Evolutionary conservation across 805 yeast genomes (phyloP), one percentile per base, ranked within the genome.

Genomic region (Candida pini): DNA sequence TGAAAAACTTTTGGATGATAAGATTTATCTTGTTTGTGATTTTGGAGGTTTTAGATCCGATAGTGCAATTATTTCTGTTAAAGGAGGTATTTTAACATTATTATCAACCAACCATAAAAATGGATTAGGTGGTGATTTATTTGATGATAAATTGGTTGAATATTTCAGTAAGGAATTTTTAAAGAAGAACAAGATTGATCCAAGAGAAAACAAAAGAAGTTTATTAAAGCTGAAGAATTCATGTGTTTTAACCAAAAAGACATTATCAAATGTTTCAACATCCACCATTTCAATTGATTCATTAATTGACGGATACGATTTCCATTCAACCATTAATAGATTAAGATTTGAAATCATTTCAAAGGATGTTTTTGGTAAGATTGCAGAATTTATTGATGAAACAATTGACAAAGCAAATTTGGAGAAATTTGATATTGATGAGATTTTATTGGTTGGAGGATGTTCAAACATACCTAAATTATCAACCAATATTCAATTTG

Each of bases 1-100:
- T 29, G 76, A 71, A 43, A 62, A 65, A 36, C 60, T 71, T 42
- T 50, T 51, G 36, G 64, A 76, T 47, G 95, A 87, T 64, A 81
- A 81, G 68, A 63, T 85, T 40, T 80, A 80, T 54, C 94, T 87
- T 32, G 96, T 92, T 48, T 94, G 95, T 36, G 98, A 92, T 63
- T 85, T 92, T 53, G 98, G 98, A 60, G 97, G 96, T 56, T 73
- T 88, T 49, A 76, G 97, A 65, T 81, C 95, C 27, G 97, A 92
- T 58, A 96, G 89, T 43, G 96, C 97, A 40, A 89, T 92, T 33
- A 68, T 92, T 51, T 79, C 97, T 26, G 84, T 81, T 35, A 80
- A 97, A 69, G 96, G 96, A 45, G 98, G 98, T 53, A 76, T 92
- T 48, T 72, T 85, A 65, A 90, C 98, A 36, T 69, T 87, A 30